Evolutionary conservation across 805 yeast species (phyloP).

Genomic region (Hanseniaspora singularis): DNA sequence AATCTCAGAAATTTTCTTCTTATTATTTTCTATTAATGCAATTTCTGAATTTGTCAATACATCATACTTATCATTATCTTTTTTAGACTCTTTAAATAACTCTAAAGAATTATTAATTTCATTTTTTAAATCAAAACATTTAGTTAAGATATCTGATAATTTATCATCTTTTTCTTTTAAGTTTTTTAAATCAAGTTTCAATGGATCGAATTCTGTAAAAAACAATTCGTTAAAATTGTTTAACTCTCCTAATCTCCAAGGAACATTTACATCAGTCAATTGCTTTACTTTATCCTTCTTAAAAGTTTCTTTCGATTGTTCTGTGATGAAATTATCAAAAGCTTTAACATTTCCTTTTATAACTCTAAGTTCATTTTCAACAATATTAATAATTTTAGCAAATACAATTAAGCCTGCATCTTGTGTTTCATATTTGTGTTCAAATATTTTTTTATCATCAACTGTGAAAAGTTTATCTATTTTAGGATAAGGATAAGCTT

Average conservation of each 20-base stretch:
- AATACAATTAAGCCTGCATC: background rate
- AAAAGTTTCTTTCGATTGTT: slow-evolving; percentile 25
- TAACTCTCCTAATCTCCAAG: slow-evolving; percentile 30
- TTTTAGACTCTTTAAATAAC: background rate
- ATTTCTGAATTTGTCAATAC: slow-evolving; percentile 2
- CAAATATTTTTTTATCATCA: slow-evolving; percentile 15
- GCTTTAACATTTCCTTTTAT: slow-evolving; percentile 26
- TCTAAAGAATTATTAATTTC: background rate
- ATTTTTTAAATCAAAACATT: background rate
- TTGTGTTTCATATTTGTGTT: slow-evolving; percentile 14
- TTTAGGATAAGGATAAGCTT: slow-evolving; percentile 21
- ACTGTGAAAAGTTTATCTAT: slow-evolving; percentile 22
- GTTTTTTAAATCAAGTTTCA: background rate
- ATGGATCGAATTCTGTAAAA: background rate
- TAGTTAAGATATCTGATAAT: background rate
- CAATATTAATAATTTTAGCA: slow-evolving; percentile 13
- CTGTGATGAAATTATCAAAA: slow-evolving; percentile 26
- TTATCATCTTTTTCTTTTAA: background rate
- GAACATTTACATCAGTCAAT: slow-evolving; percentile 24
- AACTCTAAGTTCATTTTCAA: slow-evolving; percentile 28
- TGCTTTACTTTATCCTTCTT: slow-evolving; percentile 22
- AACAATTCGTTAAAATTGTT: slow-evolving; percentile 1
- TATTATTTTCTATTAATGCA: slow-evolving; percentile 1
- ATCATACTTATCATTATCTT: background rate
- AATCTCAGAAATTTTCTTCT: background rate